Percentiles rank a stretch among this genome's conserved stretches.
These are phyloP conservation scores for Bullera alba DNA, from an alignment of 768 basidiomycete genomes.

Conservation along the genomic window DNA sequence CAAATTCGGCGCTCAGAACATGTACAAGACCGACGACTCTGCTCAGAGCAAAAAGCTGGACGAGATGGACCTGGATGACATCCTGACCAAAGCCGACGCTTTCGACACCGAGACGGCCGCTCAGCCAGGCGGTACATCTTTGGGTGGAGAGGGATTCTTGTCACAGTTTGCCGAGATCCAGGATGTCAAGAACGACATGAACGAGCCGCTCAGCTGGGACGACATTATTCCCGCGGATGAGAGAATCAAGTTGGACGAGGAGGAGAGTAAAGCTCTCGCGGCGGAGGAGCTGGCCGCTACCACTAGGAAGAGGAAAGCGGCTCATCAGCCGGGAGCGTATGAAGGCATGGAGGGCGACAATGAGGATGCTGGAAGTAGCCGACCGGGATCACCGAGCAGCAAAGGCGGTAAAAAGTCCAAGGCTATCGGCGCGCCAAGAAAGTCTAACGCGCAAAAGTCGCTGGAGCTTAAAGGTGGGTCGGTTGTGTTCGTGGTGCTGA, in stretches of 20 bases:
- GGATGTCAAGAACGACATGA: slow-evolving; percentile 85
- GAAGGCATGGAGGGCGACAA: slow-evolving; percentile 70
- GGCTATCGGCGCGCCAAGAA: slow-evolving; percentile 56
- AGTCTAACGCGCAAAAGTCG: slow-evolving; percentile 86
- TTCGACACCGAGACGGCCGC: slow-evolving; percentile 84
- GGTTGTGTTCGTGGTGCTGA: no score
- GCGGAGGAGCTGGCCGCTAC: slow-evolving; percentile 59
- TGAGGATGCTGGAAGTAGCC: slow-evolving; percentile 58
- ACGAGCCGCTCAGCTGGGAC: slow-evolving; percentile 75
- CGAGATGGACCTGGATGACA: slow-evolving; percentile 98
- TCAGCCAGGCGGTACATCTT: slow-evolving; percentile 78
- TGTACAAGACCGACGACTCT: slow-evolving; percentile 96
- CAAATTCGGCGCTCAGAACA: slow-evolving; percentile 98
- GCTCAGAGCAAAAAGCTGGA: slow-evolving; percentile 92
- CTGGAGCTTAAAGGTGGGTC: slow-evolving; percentile 73
- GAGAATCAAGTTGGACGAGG: slow-evolving; percentile 72
- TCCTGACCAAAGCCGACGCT: slow-evolving; percentile 90
- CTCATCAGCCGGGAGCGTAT: slow-evolving; percentile 61
- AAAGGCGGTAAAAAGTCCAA: slow-evolving; percentile 66
- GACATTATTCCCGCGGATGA: slow-evolving; percentile 95
- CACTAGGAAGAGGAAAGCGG: slow-evolving; percentile 74
- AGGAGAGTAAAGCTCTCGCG: slow-evolving; percentile 61
- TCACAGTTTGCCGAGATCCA: slow-evolving; percentile 91
- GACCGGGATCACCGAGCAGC: slow-evolving; percentile 54
- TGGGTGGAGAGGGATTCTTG: slow-evolving; percentile 96